These are phyloP conservation scores for Talaromyces trachyspermus DNA, from an alignment of 495 filamentous ascomycete species.

Conservation along the genomic window DNA sequence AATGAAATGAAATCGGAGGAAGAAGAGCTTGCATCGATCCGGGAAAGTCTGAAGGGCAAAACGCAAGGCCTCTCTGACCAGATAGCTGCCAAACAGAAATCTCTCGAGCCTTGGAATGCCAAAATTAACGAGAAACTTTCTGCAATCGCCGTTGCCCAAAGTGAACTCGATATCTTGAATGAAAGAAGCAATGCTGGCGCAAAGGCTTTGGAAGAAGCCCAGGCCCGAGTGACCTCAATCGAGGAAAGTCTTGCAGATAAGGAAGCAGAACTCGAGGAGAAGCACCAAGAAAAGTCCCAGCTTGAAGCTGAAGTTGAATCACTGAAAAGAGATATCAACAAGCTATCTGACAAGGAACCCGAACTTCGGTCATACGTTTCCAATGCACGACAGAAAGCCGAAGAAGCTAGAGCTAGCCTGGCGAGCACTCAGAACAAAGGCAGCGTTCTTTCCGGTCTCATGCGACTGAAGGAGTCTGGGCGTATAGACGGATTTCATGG, in stretches of 20 bases:
- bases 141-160: conserved; percentile 86
- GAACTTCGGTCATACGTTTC: conserved; percentile 75
- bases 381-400: conserved; percentile 82
- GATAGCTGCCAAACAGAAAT: conserved; percentile 86
- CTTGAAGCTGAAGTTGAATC: conserved; percentile 68
- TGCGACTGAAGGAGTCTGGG: conserved; percentile 92
- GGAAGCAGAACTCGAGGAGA: conserved; percentile 64
- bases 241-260: conserved; percentile 64
- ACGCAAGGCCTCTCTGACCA: conserved; percentile 90
- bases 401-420: conserved; percentile 85
- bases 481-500: conserved; percentile 96
- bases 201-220: conserved; percentile 74
- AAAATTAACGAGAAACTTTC: conserved; percentile 95
- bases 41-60: conserved; percentile 85
- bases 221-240: conserved; percentile 67
- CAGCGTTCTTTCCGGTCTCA: conserved; percentile 82
- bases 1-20: conserved; percentile 69
- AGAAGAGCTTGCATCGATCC: conserved; percentile 67
- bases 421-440: conserved; percentile 86
- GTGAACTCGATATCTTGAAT: conserved; percentile 82
- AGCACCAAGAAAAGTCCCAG: conserved; percentile 59
- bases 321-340: conserved; percentile 61
- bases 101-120: conserved; percentile 90
- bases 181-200: conserved; percentile 84
- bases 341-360: conserved; percentile 68